Conservation (phyloP, 768 basidiomycete genomes). For the Panus rudis region DNA sequence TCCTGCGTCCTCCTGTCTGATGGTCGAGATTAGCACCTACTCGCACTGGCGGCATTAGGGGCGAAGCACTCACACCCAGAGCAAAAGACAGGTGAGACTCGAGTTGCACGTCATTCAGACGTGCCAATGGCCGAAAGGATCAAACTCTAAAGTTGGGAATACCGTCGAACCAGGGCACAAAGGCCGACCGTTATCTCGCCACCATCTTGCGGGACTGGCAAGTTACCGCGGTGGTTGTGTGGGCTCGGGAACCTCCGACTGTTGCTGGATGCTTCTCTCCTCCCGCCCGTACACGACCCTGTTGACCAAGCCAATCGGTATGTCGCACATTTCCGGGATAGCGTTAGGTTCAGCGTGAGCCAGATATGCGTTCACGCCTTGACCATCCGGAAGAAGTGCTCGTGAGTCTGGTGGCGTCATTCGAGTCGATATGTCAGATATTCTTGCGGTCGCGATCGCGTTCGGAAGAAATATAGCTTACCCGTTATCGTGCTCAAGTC, state of each 20-base stretch:
- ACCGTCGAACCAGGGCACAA: not conserved
- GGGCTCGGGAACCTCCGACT: too few species aligned
- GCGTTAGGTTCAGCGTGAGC: slow-evolving; percentile 37
- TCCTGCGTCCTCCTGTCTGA: slow-evolving; percentile 1
- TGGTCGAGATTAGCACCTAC: slow-evolving; percentile 1
- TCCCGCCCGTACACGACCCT: slow-evolving; percentile 49
- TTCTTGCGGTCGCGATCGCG: not conserved
- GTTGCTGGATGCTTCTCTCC: too few species aligned
- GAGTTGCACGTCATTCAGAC: slow-evolving; percentile 11
- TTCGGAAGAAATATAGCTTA: slow-evolving; percentile 23
- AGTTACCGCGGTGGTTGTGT: not conserved
- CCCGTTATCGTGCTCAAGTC: slow-evolving; percentile 65
- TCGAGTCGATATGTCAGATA: slow-evolving; percentile 7
- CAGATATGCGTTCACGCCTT: slow-evolving; percentile 38
- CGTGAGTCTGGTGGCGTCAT: slow-evolving; percentile 41
- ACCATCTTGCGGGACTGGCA: not conserved
- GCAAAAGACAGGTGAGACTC: too few species aligned
- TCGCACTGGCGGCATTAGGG: too few species aligned
- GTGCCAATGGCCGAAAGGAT: not conserved
- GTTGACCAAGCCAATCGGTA: slow-evolving; percentile 78
- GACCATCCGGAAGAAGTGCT: slow-evolving; percentile 40
- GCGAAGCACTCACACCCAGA: slow-evolving; percentile 1
- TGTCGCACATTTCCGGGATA: slow-evolving; percentile 68
- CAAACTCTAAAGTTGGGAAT: not conserved
- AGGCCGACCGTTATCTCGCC: not conserved